phyloP scores from a whole-genome alignment of 164 flowering plant genomes.

The Umbellularia californica region DNA sequence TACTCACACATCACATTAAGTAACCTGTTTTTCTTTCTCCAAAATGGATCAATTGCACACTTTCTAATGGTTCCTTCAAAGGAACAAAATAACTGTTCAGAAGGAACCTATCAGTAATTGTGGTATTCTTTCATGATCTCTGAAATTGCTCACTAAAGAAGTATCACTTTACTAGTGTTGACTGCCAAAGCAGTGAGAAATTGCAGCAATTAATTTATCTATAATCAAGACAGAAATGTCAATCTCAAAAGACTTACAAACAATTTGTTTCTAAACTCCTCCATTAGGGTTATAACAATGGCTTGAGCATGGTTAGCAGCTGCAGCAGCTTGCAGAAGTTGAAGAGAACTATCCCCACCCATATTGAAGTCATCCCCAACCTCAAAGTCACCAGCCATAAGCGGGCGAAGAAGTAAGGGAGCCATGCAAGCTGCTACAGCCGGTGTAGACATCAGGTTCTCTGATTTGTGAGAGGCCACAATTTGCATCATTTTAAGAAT shows the following conservation, averaged over 20 bases:
- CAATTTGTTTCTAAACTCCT: conserved; percentile 79
- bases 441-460: conserved; percentile 82
- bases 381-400: conserved; percentile 92
- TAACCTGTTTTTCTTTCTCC: too few species aligned
- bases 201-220: too few species aligned
- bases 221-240: too few species aligned
- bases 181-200: too few species aligned
- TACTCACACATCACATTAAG: too few species aligned
- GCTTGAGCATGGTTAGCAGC: conserved; percentile 99
- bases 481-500: conserved; percentile 89
- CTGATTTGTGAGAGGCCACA: conserved; percentile 72
- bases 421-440: conserved; percentile 99
- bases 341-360: conserved; percentile 89
- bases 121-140: too few species aligned
- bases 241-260: conserved; percentile 40
- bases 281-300: conserved; percentile 76
- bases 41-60: too few species aligned
- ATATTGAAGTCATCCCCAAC: conserved; percentile 71
- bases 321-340: conserved; percentile 96
- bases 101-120: too few species aligned
- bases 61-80: too few species aligned
- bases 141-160: too few species aligned
- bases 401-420: conserved; percentile 95
- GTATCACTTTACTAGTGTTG: too few species aligned
- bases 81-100: too few species aligned